phyloP scores from a whole-genome alignment of 192 early-diverging fungal species.

The Coemansia sp. region DNA sequence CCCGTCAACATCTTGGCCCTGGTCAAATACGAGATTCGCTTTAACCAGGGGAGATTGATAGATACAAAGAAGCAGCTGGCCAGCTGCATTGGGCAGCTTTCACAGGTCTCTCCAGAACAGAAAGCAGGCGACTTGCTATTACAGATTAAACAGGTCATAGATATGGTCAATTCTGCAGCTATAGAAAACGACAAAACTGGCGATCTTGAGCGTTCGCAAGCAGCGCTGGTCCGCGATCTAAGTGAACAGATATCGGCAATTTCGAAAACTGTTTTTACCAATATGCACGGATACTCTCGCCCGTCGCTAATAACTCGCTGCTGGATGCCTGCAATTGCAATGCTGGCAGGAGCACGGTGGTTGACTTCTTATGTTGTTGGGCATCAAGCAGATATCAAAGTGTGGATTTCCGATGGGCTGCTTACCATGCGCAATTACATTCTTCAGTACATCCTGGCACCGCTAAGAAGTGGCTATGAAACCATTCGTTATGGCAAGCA shows the following conservation, averaged over 20 bases:
- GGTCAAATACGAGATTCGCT: constrained; percentile 60
- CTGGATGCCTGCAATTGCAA: constrained; percentile 63
- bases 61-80: constrained; percentile 59
- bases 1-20: constrained; percentile 44
- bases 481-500: constrained; percentile 81
- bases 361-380: constrained; percentile 51
- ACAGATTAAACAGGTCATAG: constrained; percentile 6
- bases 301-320: constrained; percentile 56
- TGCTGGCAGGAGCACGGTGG: constrained; percentile 48
- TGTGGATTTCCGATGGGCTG: constrained; percentile 52
- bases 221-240: constrained; percentile 1
- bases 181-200: too few relatives aligned
- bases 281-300: constrained; percentile 26
- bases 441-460: constrained; percentile 75
- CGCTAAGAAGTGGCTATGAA: constrained; percentile 66
- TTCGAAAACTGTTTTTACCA: constrained; percentile 9
- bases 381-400: constrained; percentile 54
- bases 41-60: constrained; percentile 53
- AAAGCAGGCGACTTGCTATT: constrained; percentile 11
- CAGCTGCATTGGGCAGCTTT: constrained; percentile 62
- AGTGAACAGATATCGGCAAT: constrained; percentile 15
- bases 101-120: constrained; percentile 2
- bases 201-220: background rate
- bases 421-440: constrained; percentile 65
- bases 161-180: too few relatives aligned